A percentile compares a stretch with the other conserved stretches of the same genome.
These are phyloP conservation scores for Phytophthora idaei DNA, from an alignment of 352 stramenopile species.

Conservation along the genomic window DNA sequence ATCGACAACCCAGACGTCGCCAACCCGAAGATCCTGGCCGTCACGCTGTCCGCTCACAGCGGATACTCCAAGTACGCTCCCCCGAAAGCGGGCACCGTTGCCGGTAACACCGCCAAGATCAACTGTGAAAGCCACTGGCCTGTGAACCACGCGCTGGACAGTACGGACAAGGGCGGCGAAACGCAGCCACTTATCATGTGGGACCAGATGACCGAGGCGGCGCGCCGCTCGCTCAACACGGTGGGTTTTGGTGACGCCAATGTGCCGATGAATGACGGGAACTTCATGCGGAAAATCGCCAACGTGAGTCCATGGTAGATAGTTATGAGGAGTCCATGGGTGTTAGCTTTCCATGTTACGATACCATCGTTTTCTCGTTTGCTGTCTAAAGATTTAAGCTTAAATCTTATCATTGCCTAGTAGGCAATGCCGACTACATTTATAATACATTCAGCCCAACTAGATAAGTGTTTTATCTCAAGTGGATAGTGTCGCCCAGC, in stretches of 20 bases:
- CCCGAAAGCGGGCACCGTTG: background rate
- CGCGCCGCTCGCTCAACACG: background rate
- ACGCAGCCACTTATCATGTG: conserved; percentile 16
- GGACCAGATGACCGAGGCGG: conserved; percentile 9
- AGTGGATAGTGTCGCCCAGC: too few relatives aligned
- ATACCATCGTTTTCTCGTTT: too few relatives aligned
- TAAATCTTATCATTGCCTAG: too few relatives aligned
- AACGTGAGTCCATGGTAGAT: background rate
- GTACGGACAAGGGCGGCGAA: conserved; percentile 1
- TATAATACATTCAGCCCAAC: too few relatives aligned
- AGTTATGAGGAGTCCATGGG: background rate
- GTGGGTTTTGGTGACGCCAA: conserved; percentile 3
- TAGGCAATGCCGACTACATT: too few relatives aligned
- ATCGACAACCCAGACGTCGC: conserved; percentile 8
- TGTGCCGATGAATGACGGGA: conserved; percentile 12
- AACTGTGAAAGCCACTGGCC: conserved; percentile 9
- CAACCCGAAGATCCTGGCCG: conserved; percentile 1
- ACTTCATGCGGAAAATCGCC: conserved; percentile 9
- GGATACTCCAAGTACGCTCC: conserved; percentile 11
- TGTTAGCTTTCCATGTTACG: too few relatives aligned
- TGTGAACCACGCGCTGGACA: conserved; percentile 7
- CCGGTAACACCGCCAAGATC: conserved; percentile 8
- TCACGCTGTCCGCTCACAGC: conserved; percentile 3
- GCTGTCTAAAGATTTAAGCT: too few relatives aligned
- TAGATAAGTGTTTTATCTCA: too few relatives aligned